A percentile compares a stretch with the other conserved stretches of the same genome.
These are phyloP conservation scores for Candida multigemmis DNA, from an alignment of 805 yeast species.

Conservation along the genomic window DNA sequence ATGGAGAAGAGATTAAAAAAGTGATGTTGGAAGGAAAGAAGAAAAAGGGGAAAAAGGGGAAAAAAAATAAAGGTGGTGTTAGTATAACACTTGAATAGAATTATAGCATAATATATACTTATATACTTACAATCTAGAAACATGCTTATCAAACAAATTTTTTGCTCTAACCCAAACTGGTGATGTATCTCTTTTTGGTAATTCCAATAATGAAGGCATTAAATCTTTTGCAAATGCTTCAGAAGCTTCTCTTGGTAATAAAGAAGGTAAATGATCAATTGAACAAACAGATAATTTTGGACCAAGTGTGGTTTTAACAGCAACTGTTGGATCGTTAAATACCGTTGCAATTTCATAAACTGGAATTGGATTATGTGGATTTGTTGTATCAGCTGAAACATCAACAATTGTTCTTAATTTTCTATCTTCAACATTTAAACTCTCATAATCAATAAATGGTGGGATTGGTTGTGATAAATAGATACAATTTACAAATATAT, in stretches of 20 bases:
- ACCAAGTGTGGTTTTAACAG: constrained; percentile 68
- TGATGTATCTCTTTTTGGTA: constrained; percentile 73
- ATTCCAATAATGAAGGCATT: constrained; percentile 78
- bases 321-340: constrained; percentile 84
- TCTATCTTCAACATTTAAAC: constrained; percentile 61
- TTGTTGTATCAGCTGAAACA: constrained; percentile 97
- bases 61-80: constrained; percentile 21
- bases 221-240: constrained; percentile 84
- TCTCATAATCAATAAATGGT: constrained; percentile 70
- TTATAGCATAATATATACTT: constrained; percentile 1
- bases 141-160: constrained; percentile 75
- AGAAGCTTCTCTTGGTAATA: constrained; percentile 95
- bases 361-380: constrained; percentile 97
- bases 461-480: constrained; percentile 90
- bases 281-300: constrained; percentile 88
- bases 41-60: constrained; percentile 29
- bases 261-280: constrained; percentile 92
- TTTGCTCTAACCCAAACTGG: constrained; percentile 92
- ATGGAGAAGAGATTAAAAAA: constrained; percentile 56
- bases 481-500: constrained; percentile 92
- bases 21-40: constrained; percentile 43
- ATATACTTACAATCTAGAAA: constrained; percentile 50
- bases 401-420: constrained; percentile 88
- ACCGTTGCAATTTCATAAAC: constrained; percentile 86
- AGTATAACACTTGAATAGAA: constrained; percentile 47